phyloP scores from a whole-genome alignment of 768 basidiomycete species.

The Rhizopogon vulgaris region DNA sequence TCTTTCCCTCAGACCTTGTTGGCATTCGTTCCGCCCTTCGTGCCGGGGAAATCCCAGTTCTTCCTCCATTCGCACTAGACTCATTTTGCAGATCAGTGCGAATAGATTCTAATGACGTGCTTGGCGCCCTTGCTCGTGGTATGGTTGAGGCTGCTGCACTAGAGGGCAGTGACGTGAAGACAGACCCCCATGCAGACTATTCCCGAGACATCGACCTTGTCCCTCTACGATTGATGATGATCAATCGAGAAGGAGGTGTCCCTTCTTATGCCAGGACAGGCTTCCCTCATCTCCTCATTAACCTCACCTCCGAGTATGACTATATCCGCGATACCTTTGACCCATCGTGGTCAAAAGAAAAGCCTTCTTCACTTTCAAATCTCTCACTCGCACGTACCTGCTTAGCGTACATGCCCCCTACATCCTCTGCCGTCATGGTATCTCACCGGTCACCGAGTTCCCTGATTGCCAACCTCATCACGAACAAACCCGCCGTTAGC shows the following conservation, averaged over 20 bases:
- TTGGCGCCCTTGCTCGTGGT: conserved; percentile 80
- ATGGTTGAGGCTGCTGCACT: conserved; percentile 58
- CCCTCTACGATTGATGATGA: conserved; percentile 94
- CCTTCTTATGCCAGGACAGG: conserved; percentile 96
- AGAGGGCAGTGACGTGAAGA: conserved; percentile 36
- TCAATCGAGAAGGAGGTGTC: conserved; percentile 93
- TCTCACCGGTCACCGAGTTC: conserved; percentile 95
- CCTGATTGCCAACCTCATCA: conserved; percentile 94
- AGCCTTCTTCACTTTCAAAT: conserved; percentile 85
- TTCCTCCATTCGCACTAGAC: conserved; percentile 89
- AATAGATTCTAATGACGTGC: conserved; percentile 81
- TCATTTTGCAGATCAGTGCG: conserved; percentile 83
- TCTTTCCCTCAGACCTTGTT: conserved; percentile 71
- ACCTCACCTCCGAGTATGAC: conserved; percentile 79
- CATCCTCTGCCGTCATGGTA: conserved; percentile 94
- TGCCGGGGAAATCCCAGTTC: conserved; percentile 93
- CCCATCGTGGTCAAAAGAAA: conserved; percentile 62
- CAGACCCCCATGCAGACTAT: conserved; percentile 31
- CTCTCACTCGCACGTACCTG: conserved; percentile 81
- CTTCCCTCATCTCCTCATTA: conserved; percentile 92
- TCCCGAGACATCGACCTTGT: conserved; percentile 74
- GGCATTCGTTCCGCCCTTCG: conserved; percentile 84
- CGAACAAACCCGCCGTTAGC: conserved; percentile 94
- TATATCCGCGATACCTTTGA: conserved; percentile 86
- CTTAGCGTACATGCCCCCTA: conserved; percentile 85